These are phyloP conservation scores for Coniella vitis DNA, from an alignment of 2,329 filamentous ascomycete genomes.

Conservation along the genomic window DNA sequence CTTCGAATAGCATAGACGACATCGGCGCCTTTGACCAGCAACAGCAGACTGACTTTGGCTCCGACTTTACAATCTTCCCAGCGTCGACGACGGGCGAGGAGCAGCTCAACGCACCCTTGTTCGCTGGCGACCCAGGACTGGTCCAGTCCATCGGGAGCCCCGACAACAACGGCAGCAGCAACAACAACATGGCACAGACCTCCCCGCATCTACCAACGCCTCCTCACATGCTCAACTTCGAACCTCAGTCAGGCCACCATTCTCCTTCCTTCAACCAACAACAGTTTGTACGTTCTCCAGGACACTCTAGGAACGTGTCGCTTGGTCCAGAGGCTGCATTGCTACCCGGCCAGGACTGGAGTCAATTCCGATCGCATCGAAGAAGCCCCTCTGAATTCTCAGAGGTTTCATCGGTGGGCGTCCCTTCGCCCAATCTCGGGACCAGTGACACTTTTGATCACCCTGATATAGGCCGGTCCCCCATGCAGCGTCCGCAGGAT, in stretches of 20 bases:
- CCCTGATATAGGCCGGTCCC: slow-evolving; percentile 67
- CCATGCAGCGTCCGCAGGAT: slow-evolving; percentile 70
- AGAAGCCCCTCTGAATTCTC: slow-evolving; percentile 86
- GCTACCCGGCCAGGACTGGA: slow-evolving; percentile 52
- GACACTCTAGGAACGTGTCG: slow-evolving; percentile 50
- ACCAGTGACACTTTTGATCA: slow-evolving; percentile 74
- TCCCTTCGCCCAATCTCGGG: slow-evolving; percentile 68
- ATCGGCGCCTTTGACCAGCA: slow-evolving; percentile 36
- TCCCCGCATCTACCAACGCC: slow-evolving; percentile 50
- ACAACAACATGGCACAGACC: slow-evolving; percentile 45
- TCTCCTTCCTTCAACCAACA: slow-evolving; percentile 52
- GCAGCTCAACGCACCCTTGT: slow-evolving; percentile 56
- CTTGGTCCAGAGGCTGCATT: slow-evolving; percentile 52
- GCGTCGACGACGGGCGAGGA: slow-evolving; percentile 35
- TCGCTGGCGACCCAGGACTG: slow-evolving; percentile 39
- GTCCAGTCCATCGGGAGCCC: slow-evolving; percentile 38
- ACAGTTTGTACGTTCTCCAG: slow-evolving; percentile 43
- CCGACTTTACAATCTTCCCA: slow-evolving; percentile 62
- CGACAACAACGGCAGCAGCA: slow-evolving; percentile 28
- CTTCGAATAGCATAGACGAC: slow-evolving; percentile 30
- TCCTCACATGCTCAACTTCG: slow-evolving; percentile 47
- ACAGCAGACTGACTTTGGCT: slow-evolving; percentile 44
- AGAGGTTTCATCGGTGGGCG: slow-evolving; percentile 78
- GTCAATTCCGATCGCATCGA: slow-evolving; percentile 72
- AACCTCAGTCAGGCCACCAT: slow-evolving; percentile 44